phyloP scores from a whole-genome alignment of 176 grass and related monocot genomes.

The Sorghum bicolor region DNA sequence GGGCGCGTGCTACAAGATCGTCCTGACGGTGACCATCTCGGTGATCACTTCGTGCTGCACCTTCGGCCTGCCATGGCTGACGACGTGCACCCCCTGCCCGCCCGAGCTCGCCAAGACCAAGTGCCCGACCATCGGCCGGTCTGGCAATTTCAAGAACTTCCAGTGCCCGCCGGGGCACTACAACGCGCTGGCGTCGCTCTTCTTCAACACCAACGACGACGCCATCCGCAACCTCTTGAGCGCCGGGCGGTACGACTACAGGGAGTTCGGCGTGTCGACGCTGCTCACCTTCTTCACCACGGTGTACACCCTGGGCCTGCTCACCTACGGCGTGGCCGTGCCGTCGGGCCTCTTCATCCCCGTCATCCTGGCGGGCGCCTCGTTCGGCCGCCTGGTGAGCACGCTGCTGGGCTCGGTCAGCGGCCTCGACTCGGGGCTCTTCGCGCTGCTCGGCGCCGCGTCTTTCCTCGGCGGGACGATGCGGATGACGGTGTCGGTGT shows the following conservation, averaged over 20 bases:
- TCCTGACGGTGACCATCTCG: constrained; percentile 50
- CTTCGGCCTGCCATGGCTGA: constrained; percentile 51
- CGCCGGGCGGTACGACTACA: constrained; percentile 1
- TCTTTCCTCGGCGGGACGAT: constrained; percentile 68
- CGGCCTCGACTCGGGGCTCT: constrained; percentile 52
- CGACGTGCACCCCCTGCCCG: constrained; percentile 47
- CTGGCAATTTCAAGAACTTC: constrained; percentile 72
- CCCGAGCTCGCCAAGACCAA: background rate
- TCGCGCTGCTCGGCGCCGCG: constrained; percentile 49
- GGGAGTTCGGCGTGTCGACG: constrained; percentile 47
- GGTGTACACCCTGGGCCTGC: constrained; percentile 41
- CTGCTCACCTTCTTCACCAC: constrained; percentile 47
- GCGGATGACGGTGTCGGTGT: constrained; percentile 78
- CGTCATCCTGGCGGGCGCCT: constrained; percentile 46
- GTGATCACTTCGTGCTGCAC: constrained; percentile 64
- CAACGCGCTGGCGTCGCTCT: constrained; percentile 67
- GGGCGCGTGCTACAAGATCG: constrained; percentile 60
- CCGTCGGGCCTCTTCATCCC: constrained; percentile 74
- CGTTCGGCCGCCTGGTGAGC: constrained; percentile 44
- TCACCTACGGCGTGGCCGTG: constrained; percentile 66
- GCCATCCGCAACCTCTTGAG: constrained; percentile 79
- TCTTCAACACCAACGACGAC: constrained; percentile 76
- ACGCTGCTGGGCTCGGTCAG: constrained; percentile 24
- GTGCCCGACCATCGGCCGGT: constrained; percentile 63
- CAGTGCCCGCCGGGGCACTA: constrained; percentile 54